phyloP scores from a whole-genome alignment of 2,329 filamentous ascomycete genomes.

The Fusarium sp. region DNA sequence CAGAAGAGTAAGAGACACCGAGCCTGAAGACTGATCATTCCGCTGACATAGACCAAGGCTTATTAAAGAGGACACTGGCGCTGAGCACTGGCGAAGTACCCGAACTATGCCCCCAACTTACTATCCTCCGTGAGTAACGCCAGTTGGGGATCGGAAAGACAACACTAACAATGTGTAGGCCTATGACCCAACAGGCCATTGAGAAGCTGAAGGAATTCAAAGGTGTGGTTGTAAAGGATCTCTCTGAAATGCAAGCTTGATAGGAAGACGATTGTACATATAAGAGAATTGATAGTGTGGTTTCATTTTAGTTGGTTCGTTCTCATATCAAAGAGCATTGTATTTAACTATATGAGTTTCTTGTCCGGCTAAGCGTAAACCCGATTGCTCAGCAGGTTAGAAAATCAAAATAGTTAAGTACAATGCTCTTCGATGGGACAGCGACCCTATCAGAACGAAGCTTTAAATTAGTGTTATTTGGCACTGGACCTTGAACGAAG shows the following conservation, averaged over 20 bases:
- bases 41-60: neutral
- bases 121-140: constrained; percentile 4
- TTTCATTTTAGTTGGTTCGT: no score
- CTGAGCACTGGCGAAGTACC: constrained; percentile 1
- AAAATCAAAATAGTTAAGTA: no score
- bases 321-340: no score
- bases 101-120: constrained; percentile 10
- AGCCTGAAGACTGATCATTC: fast-evolving
- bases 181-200: constrained; percentile 17
- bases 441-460: no score
- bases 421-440: no score
- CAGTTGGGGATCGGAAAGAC: fast-evolving
- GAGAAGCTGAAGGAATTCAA: constrained; percentile 18
- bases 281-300: no score
- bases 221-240: neutral
- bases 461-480: no score
- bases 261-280: no score
- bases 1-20: neutral
- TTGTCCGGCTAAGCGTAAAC: no score
- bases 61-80: constrained; percentile 12
- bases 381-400: no score
- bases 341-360: no score
- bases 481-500: no score
- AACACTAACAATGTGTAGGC: neutral
- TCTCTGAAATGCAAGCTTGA: neutral